A percentile compares a stretch with the other conserved stretches of the same genome.
phyloP scores from a whole-genome alignment of 805 yeast genomes.

The Sugiyamaella smithiae region DNA sequence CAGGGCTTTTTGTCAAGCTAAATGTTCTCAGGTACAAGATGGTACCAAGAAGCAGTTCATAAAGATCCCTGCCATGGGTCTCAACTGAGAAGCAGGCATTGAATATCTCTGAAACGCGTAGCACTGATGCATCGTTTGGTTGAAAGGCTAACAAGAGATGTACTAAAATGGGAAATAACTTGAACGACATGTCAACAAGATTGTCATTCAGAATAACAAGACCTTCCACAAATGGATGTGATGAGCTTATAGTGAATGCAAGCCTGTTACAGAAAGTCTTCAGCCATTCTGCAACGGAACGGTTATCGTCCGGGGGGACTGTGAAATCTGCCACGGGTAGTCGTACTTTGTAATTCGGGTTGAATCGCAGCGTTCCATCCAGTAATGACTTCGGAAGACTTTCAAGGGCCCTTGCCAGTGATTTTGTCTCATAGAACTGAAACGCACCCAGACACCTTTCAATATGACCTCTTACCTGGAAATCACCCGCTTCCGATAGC shows the following conservation, averaged over 20 bases:
- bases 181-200: not conserved
- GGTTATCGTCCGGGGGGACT: too few relatives aligned
- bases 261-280: too few relatives aligned
- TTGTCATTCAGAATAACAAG: not conserved
- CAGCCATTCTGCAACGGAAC: too few relatives aligned
- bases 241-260: too few relatives aligned
- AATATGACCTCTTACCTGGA: too few relatives aligned
- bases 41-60: conserved; percentile 15
- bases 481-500: too few relatives aligned
- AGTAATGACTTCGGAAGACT: not conserved
- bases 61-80: not conserved
- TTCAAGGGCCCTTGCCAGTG: not conserved
- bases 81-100: not conserved
- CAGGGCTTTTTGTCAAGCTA: conserved; percentile 16
- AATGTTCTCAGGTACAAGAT: conserved; percentile 18
- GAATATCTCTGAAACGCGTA: not conserved
- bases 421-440: not conserved
- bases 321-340: too few relatives aligned
- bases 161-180: not conserved
- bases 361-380: too few relatives aligned
- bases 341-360: too few relatives aligned
- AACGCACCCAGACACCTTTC: not conserved
- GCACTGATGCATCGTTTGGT: not conserved
- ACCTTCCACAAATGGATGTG: not conserved
- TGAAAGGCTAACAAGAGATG: not conserved